Evolutionary conservation across 768 basidiomycete species (phyloP).

Genomic region (Pleurotus tuber-regium): DNA sequence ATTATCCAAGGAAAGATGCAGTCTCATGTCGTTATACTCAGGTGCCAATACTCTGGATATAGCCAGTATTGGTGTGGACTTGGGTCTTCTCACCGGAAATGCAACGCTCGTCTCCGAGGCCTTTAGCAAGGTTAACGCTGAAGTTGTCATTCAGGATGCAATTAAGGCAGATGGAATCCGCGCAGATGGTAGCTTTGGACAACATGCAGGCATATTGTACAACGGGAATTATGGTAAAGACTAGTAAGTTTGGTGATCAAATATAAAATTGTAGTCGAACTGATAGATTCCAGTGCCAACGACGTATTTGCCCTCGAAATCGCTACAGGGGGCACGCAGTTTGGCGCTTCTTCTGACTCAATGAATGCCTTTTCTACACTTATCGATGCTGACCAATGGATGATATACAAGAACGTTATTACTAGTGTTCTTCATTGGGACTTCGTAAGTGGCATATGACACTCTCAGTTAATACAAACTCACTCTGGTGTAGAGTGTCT

Average conservation of each 20-base stretch:
- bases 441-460: constrained; percentile 30
- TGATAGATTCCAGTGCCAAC: constrained; percentile 30
- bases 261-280: not conserved
- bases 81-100: constrained; percentile 27
- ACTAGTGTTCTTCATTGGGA: constrained; percentile 48
- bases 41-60: constrained; percentile 51
- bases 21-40: not conserved
- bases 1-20: not conserved
- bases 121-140: constrained; percentile 34
- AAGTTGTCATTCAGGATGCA: constrained; percentile 36
- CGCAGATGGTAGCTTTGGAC: constrained; percentile 23
- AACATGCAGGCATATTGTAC: constrained; percentile 43
- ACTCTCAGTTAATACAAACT: not conserved
- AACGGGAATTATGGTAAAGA: constrained; percentile 38
- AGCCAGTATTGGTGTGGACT: constrained; percentile 42
- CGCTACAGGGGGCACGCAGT: constrained; percentile 42
- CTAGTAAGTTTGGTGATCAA: constrained; percentile 9
- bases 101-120: constrained; percentile 27
- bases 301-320: constrained; percentile 48
- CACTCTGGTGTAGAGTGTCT: constrained; percentile 8
- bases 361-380: constrained; percentile 38
- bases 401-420: constrained; percentile 42
- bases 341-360: constrained; percentile 19
- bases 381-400: constrained; percentile 47
- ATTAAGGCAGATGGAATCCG: constrained; percentile 43